These are phyloP conservation scores for Phytophthora cryptogea DNA, from an alignment of 352 stramenopile species.

Conservation along the genomic window DNA sequence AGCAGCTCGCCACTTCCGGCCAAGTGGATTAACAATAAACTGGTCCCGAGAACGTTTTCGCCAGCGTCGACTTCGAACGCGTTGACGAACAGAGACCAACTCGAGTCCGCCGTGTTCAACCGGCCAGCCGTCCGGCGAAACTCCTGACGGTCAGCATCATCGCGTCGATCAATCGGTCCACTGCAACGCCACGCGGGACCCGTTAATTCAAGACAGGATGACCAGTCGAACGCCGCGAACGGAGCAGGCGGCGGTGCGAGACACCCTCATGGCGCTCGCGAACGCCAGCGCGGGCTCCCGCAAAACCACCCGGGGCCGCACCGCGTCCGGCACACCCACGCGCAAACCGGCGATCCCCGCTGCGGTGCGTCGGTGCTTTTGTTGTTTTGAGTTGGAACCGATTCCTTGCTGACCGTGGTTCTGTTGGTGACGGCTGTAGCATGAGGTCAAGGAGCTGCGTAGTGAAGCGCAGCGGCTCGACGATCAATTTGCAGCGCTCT, in stretches of 20 bases:
- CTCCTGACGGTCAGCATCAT: not conserved
- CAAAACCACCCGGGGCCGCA: constrained; percentile 13
- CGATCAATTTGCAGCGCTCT: constrained; percentile 38
- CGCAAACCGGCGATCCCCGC: constrained; percentile 33
- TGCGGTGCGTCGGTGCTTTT: constrained; percentile 18
- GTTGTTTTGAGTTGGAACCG: not conserved
- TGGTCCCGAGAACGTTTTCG: not conserved
- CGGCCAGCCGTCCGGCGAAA: not conserved
- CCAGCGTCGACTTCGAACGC: not conserved
- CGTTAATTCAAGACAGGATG: not conserved
- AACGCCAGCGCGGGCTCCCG: constrained; percentile 5
- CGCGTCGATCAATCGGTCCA: no score
- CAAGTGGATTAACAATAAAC: not conserved
- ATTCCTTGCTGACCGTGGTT: constrained; percentile 9
- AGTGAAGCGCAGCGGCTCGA: constrained; percentile 41
- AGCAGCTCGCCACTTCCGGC: not conserved
- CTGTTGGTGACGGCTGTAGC: constrained; percentile 23
- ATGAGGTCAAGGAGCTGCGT: constrained; percentile 56
- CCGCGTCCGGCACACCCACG: constrained; percentile 10
- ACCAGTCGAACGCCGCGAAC: constrained; percentile 9
- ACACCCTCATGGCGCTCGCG: constrained; percentile 19
- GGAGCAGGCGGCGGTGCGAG: constrained; percentile 3
- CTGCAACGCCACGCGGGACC: constrained; percentile 2
- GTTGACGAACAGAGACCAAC: no score
- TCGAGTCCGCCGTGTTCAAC: constrained; percentile 9